These are phyloP conservation scores for Talaromyces sp. DNA, from an alignment of 2,329 filamentous ascomycete genomes.

Conservation along the genomic window DNA sequence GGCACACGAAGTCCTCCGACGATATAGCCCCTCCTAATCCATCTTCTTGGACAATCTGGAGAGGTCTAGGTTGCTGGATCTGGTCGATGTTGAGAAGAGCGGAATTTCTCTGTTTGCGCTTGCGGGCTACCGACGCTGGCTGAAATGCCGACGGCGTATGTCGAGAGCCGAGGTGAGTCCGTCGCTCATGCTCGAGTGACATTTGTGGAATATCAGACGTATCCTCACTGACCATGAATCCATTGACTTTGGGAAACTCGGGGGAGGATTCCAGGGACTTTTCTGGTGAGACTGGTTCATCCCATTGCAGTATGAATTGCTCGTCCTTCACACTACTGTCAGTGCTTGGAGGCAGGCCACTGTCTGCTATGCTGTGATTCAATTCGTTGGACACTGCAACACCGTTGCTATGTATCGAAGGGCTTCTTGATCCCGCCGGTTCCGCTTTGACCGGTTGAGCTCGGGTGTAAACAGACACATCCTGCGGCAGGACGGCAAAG, in stretches of 20 bases:
- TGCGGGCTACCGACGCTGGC: slow-evolving; percentile 33
- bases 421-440: slow-evolving; percentile 34
- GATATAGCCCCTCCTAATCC: slow-evolving; percentile 41
- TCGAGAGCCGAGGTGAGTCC: slow-evolving; percentile 23
- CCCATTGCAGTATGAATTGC: slow-evolving; percentile 27
- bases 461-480: slow-evolving; percentile 10
- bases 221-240: slow-evolving; percentile 36
- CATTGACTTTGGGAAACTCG: slow-evolving; percentile 28
- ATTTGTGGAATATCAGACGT: slow-evolving; percentile 30
- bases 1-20: slow-evolving; percentile 41
- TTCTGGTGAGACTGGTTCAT: slow-evolving; percentile 23
- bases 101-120: slow-evolving; percentile 33
- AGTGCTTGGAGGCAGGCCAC: slow-evolving; percentile 29
- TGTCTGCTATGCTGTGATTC: slow-evolving; percentile 30
- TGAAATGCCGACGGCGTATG: slow-evolving; percentile 33
- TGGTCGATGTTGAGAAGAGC: slow-evolving; percentile 29
- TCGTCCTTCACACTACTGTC: slow-evolving; percentile 33
- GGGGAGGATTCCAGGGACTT: slow-evolving; percentile 25
- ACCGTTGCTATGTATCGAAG: slow-evolving; percentile 36
- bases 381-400: slow-evolving; percentile 32
- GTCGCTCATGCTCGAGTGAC: slow-evolving; percentile 25
- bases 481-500: slow-evolving; percentile 1
- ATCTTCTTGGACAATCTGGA: slow-evolving; percentile 45
- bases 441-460: slow-evolving; percentile 14
- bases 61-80: slow-evolving; percentile 27